Evolutionary conservation across 179 eudicot species (phyloP).

Genomic region (Silene noctiflora): DNA sequence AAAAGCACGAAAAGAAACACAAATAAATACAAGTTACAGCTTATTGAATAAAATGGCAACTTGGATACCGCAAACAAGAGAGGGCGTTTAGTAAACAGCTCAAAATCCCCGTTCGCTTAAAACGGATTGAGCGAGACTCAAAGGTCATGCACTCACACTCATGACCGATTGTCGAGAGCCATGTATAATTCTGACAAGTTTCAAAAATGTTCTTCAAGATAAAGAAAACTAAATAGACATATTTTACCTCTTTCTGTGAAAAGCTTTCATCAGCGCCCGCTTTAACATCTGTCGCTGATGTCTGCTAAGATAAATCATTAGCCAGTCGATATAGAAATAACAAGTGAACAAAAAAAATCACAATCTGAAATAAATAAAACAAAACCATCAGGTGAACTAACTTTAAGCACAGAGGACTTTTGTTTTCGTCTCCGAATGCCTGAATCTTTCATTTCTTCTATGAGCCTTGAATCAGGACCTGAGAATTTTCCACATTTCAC

Average conservation of each 20-base stretch:
- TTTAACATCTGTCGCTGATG: not conserved
- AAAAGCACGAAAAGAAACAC: slow-evolving; percentile 22
- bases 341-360: not conserved
- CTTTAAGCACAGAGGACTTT: slow-evolving; percentile 52
- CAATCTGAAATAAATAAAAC: not conserved
- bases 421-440: slow-evolving; percentile 50
- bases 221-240: not conserved
- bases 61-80: not conserved
- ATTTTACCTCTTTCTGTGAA: slow-evolving; percentile 13
- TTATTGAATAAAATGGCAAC: slow-evolving; percentile 3
- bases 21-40: not conserved
- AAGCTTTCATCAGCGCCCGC: not conserved
- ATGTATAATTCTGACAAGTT: not conserved
- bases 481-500: slow-evolving; percentile 54
- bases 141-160: not conserved
- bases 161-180: not conserved
- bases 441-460: slow-evolving; percentile 39
- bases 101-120: not conserved
- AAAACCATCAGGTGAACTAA: slow-evolving; percentile 30
- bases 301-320: slow-evolving; percentile 3
- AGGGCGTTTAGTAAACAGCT: not conserved
- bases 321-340: not conserved
- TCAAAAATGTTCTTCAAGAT: not conserved
- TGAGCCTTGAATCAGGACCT: slow-evolving; percentile 34
- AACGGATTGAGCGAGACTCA: not conserved